Base-by-base conservation (phyloP, 163 green algal genomes). In the Botryococcus braunii region DNA sequence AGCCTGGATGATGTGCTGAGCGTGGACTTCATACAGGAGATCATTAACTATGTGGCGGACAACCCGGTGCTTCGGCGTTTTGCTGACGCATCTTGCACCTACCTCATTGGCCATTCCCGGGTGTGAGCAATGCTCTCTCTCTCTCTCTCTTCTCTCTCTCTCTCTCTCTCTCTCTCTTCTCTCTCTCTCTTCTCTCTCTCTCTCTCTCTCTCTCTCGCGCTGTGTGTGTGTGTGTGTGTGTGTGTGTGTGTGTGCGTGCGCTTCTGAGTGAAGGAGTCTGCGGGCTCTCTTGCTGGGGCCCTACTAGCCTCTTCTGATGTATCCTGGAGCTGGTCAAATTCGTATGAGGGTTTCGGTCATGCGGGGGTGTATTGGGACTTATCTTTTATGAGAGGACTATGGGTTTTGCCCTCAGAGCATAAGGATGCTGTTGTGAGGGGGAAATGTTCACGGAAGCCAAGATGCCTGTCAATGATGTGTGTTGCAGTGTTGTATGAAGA, bases 41-140 rank as follows among this genome's bases (percentile, higher is more conserved):
- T 90, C 27, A 77, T 95, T 0, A 78, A 90, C 72, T 88, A 81
- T 72, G 82, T 73, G 37, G 74, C 60, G 21, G 61, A 25, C 2
- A 70, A 87, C 69, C 75, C 76, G 2, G 67, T 87, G 0, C 59
- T 95, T 34, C 68, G 69, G 0, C 77, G 79, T 25, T 58, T 95
- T 17, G 77, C 83, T 17, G 77, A 90, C 70, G 78, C 75, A 4
- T 66, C 63, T 32, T 40, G 55, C 0, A 80, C 88, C 9, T 88
- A 86, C 71, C 71, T 91, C 2, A 75, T 80, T 1, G 86, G 86
- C 1, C 85, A 92, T 65, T 88, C 76, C 27, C 59, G 76, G n/a
- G 69, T 75, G 43, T 35, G 65, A n/a, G 21, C 9, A 21, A 13
- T 65, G 25, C 35, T 27, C 39, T 5, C 32, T 5, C 31, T n/a